Percentiles rank a stretch among this genome's conserved stretches.
Evolutionary conservation across 169 alveolate species (phyloP).

Genomic region (Babesia divergens): DNA sequence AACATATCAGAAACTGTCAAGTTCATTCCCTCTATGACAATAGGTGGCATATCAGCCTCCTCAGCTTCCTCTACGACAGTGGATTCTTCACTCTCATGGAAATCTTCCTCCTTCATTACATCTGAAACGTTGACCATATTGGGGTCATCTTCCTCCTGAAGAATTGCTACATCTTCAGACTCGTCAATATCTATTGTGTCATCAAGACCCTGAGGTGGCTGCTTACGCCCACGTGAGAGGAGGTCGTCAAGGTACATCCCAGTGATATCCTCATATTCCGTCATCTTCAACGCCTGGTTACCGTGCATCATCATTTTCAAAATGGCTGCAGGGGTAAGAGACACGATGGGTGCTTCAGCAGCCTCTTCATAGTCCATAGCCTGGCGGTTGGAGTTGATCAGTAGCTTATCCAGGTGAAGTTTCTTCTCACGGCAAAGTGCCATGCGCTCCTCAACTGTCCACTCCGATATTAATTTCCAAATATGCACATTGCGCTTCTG

Average conservation of each 20-base stretch:
- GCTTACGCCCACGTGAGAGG: constrained; percentile 52
- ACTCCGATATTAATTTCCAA: constrained; percentile 92
- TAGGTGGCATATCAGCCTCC: constrained; percentile 36
- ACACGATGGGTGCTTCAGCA: constrained; percentile 28
- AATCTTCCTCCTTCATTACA: constrained; percentile 64
- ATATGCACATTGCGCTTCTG: constrained; percentile 96
- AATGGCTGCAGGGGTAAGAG: constrained; percentile 79
- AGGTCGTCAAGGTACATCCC: constrained; percentile 39
- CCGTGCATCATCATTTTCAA: constrained; percentile 82
- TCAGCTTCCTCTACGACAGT: constrained; percentile 41
- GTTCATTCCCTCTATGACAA: constrained; percentile 39
- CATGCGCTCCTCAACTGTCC: constrained; percentile 99
- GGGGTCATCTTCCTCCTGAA: constrained; percentile 50
- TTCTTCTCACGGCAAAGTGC: constrained; percentile 93
- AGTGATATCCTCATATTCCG: constrained; percentile 37
- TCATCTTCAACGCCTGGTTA: constrained; percentile 70
- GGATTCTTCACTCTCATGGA: constrained; percentile 11
- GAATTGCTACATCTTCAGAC: constrained; percentile 57
- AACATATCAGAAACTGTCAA: constrained; percentile 4
- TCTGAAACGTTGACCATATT: constrained; percentile 60
- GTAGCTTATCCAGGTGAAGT: constrained; percentile 81
- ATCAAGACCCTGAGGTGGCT: constrained; percentile 65
- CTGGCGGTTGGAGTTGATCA: constrained; percentile 75
- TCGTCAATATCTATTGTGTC: constrained; percentile 58
- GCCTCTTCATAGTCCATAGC: constrained; percentile 40